A percentile compares a stretch with the other conserved stretches of the same genome.
phyloP scores from a whole-genome alignment of 1,284 basidiomycete species.

The Inonotus obliquus region DNA sequence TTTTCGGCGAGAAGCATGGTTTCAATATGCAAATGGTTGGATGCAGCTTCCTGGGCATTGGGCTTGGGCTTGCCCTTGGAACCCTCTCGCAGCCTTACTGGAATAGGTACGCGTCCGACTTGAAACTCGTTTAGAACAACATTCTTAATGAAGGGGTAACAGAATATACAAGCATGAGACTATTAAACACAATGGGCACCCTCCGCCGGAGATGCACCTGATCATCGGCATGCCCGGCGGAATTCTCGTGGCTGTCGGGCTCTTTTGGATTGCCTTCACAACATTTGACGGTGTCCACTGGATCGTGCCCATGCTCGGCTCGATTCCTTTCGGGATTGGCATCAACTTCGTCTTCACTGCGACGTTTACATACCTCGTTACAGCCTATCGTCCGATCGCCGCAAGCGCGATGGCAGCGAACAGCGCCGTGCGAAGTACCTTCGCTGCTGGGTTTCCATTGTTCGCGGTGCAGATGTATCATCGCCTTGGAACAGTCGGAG shows the following conservation, averaged over 20 bases:
- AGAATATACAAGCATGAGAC: constrained; percentile 31
- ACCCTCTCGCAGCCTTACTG: constrained; percentile 57
- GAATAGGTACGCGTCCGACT: constrained; percentile 41
- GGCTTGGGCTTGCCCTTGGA: constrained; percentile 58
- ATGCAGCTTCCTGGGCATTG: constrained; percentile 68
- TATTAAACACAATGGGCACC: constrained; percentile 38
- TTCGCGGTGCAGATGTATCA: constrained; percentile 58
- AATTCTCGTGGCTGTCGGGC: constrained; percentile 59
- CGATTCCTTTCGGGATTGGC: constrained; percentile 56
- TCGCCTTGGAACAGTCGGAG: constrained; percentile 65
- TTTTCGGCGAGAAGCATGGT: constrained; percentile 57
- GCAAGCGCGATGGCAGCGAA: constrained; percentile 77
- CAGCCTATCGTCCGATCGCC: constrained; percentile 72
- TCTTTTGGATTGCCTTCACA: constrained; percentile 74
- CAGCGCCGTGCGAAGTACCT: constrained; percentile 57
- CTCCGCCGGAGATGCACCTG: constrained; percentile 68
- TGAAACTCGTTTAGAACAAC: background rate
- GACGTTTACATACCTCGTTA: constrained; percentile 69
- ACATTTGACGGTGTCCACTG: constrained; percentile 65
- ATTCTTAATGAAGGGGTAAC: background rate
- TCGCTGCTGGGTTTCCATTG: constrained; percentile 73
- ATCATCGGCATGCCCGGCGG: constrained; percentile 66
- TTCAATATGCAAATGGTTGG: constrained; percentile 61
- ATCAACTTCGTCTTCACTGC: constrained; percentile 60
- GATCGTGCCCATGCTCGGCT: constrained; percentile 65